Percentiles rank a stretch among this genome's conserved stretches.
phyloP scores from a whole-genome alignment of 345 rosid species.

The Salix koriyanagi region DNA sequence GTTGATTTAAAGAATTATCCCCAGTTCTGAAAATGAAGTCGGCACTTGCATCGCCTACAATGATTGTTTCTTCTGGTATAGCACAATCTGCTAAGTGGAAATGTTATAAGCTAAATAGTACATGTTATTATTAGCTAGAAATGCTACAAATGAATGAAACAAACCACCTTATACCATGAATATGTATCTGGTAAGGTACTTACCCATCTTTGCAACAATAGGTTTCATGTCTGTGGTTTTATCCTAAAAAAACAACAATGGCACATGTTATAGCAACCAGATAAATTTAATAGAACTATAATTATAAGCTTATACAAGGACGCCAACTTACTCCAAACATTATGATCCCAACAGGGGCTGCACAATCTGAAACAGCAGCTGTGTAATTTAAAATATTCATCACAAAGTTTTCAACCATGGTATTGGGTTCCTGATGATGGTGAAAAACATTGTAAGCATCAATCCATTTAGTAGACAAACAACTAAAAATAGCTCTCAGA shows the following conservation, averaged over 20 bases:
- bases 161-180: not conserved
- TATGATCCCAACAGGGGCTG: slow-evolving; percentile 34
- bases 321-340: slow-evolving; percentile 38
- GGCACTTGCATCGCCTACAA: slow-evolving; percentile 39
- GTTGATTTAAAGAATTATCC: not conserved
- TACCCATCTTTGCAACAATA: slow-evolving; percentile 37
- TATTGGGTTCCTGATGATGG: slow-evolving; percentile 14
- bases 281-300: not conserved
- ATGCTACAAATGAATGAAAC: not conserved
- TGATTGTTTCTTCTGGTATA: slow-evolving; percentile 36
- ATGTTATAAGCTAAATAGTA: not conserved
- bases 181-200: not conserved
- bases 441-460: not conserved
- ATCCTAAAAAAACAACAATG: slow-evolving; percentile 24
- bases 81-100: slow-evolving; percentile 24
- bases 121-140: not conserved
- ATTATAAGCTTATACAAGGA: not conserved
- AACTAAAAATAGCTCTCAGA: not conserved
- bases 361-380: slow-evolving; percentile 20
- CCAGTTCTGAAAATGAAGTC: slow-evolving; percentile 22
- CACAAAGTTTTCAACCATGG: slow-evolving; percentile 30
- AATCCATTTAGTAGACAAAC: not conserved
- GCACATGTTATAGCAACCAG: slow-evolving; percentile 5
- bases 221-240: slow-evolving; percentile 21
- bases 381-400: slow-evolving; percentile 28